Conservation (phyloP, 495 filamentous ascomycete genomes). For the Evernia prunastri region DNA sequence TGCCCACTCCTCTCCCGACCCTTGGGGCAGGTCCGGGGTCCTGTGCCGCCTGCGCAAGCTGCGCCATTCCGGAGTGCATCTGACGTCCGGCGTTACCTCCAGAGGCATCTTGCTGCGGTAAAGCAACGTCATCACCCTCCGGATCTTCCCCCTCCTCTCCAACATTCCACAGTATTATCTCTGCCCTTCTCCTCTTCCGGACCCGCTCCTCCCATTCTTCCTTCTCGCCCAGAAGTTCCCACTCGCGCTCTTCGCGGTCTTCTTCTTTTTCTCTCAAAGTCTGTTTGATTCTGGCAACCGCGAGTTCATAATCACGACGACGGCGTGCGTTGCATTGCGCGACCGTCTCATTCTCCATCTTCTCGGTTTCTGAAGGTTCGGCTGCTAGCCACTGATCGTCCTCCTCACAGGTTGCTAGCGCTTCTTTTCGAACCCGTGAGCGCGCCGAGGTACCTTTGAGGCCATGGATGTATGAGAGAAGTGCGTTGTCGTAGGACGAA, state of each 20-base stretch:
- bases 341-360: slow-evolving; percentile 33
- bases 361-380: slow-evolving; percentile 29
- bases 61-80: neutral
- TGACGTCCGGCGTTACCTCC: neutral
- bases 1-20: neutral
- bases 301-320: slow-evolving; percentile 49
- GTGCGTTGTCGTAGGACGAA: slow-evolving; percentile 51
- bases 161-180: slow-evolving; percentile 41
- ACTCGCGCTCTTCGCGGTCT: slow-evolving; percentile 32
- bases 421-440: slow-evolving; percentile 52
- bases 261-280: slow-evolving; percentile 31
- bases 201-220: slow-evolving; percentile 37
- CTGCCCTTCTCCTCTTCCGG: slow-evolving; percentile 41
- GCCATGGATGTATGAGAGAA: slow-evolving; percentile 65
- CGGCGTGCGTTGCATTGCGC: slow-evolving; percentile 30
- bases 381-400: slow-evolving; percentile 34
- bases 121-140: slow-evolving; percentile 9
- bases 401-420: slow-evolving; percentile 46
- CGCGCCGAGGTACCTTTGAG: slow-evolving; percentile 60
- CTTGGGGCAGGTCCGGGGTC: slow-evolving; percentile 1
- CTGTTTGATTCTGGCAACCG: slow-evolving; percentile 42
- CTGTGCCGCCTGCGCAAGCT: neutral
- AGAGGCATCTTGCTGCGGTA: neutral
- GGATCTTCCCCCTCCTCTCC: slow-evolving; percentile 33
- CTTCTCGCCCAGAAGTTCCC: slow-evolving; percentile 31